phyloP scores from a whole-genome alignment of 78 protist genomes.

The Dictyostelium citrinum region DNA sequence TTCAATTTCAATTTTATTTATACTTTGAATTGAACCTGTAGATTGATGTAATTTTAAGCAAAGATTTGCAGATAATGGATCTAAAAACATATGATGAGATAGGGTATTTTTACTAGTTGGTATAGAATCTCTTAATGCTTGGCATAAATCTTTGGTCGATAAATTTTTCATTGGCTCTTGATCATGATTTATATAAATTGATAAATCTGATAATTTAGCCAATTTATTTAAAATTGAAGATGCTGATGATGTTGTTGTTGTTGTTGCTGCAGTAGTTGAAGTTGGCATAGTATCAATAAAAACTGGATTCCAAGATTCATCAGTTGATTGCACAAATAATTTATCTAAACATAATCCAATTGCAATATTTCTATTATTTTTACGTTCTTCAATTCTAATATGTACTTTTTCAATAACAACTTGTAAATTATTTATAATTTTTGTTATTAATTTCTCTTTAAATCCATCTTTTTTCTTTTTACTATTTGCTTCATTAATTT shows the following conservation, averaged over 20 bases:
- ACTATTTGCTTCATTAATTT: background rate
- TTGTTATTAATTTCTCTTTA: conserved; percentile 52
- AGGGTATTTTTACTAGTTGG: conserved; percentile 1
- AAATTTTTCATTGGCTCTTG: conserved; percentile 4
- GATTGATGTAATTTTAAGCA: conserved; percentile 30
- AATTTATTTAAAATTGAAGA: conserved; percentile 20
- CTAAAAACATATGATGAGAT: conserved; percentile 53
- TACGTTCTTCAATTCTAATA: conserved; percentile 58
- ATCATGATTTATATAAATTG: conserved; percentile 45
- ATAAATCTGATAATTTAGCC: conserved; percentile 35
- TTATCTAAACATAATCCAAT: conserved; percentile 58
- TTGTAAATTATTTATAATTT: conserved; percentile 57
- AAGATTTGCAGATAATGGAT: conserved; percentile 35
- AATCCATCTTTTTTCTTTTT: conserved; percentile 49
- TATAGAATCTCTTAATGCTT: conserved; percentile 31
- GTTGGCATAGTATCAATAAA: conserved; percentile 10
- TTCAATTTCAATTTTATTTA: conserved; percentile 45
- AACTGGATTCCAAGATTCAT: conserved; percentile 46
- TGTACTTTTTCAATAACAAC: conserved; percentile 64
- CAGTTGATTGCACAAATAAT: conserved; percentile 41
- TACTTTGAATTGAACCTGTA: conserved; percentile 17
- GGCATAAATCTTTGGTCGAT: conserved; percentile 25
- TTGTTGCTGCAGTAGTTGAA: background rate
- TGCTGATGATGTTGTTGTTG: background rate
- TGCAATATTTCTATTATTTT: conserved; percentile 7